A percentile compares a stretch with the other conserved stretches of the same genome.
Conservation (phyloP, 2,329 filamentous ascomycete genomes). For the Venturia effusa region DNA sequence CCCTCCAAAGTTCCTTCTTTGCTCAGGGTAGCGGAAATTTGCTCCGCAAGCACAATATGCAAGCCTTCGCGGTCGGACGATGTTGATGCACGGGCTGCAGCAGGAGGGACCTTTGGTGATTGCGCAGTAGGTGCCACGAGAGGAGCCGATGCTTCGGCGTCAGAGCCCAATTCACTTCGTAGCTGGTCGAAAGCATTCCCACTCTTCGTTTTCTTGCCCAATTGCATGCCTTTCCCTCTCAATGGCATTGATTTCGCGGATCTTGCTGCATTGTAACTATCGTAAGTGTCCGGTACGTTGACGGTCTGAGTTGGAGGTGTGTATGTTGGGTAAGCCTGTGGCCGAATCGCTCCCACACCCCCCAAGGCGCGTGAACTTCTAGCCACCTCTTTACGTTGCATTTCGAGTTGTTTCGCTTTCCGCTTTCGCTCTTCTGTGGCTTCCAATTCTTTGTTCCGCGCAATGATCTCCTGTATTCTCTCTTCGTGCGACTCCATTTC, state of each 20-base stretch:
- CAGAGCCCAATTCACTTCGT: constrained; percentile 78
- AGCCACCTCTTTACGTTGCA: constrained; percentile 94
- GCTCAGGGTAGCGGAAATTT: constrained; percentile 81
- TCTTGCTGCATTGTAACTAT: constrained; percentile 94
- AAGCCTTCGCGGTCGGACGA: constrained; percentile 73
- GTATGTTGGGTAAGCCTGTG: constrained; percentile 81
- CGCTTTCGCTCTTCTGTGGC: constrained; percentile 96
- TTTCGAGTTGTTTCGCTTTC: constrained; percentile 96
- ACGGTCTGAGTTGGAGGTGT: constrained; percentile 68
- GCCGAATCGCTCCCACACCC: constrained; percentile 49
- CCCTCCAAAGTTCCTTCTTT: constrained; percentile 80
- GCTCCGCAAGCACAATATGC: constrained; percentile 77
- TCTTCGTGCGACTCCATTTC: constrained; percentile 99
- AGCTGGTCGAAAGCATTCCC: constrained; percentile 97
- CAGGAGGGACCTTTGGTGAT: constrained; percentile 40
- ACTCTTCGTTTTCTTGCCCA: constrained; percentile 97
- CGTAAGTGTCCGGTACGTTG: constrained; percentile 69
- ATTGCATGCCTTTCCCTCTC: constrained; percentile 96
- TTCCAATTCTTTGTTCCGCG: constrained; percentile 95
- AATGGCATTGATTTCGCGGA: constrained; percentile 56
- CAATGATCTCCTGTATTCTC: constrained; percentile 96
- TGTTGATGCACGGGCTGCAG: constrained; percentile 47
- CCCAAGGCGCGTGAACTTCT: constrained; percentile 50
- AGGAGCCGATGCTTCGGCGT: constrained; percentile 62
- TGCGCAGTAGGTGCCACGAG: constrained; percentile 52